Conservation (phyloP, 352 stramenopile genomes). For the Thraustotheca clavata region DNA sequence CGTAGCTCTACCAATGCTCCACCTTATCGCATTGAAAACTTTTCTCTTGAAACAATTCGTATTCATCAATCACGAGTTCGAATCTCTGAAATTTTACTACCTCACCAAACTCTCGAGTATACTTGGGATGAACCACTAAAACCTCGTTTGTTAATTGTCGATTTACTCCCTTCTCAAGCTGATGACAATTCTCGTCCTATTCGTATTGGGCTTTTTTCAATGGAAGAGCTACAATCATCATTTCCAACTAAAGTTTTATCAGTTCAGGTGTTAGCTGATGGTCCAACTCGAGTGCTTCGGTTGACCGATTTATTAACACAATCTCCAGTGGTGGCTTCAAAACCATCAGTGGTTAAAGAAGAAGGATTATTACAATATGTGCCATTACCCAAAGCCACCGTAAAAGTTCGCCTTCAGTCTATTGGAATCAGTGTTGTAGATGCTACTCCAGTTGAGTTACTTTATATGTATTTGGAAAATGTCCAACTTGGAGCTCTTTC, state of each 20-base stretch:
- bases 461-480: slow-evolving; percentile 59
- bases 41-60: slow-evolving; percentile 80
- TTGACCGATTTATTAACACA: slow-evolving; percentile 57
- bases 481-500: not conserved
- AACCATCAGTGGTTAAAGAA: too few species aligned
- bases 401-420: slow-evolving; percentile 49
- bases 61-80: slow-evolving; percentile 76
- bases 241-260: slow-evolving; percentile 54
- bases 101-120: slow-evolving; percentile 81
- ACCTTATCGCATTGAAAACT: slow-evolving; percentile 84
- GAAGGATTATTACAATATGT: slow-evolving; percentile 39
- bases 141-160: slow-evolving; percentile 67
- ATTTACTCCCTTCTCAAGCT: slow-evolving; percentile 81
- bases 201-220: slow-evolving; percentile 67
- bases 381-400: slow-evolving; percentile 37
- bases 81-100: slow-evolving; percentile 75
- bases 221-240: slow-evolving; percentile 66
- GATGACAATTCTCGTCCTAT: slow-evolving; percentile 80
- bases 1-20: slow-evolving; percentile 40
- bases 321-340: not conserved
- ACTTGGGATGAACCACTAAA: slow-evolving; percentile 83
- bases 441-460: slow-evolving; percentile 54
- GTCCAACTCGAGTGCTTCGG: slow-evolving; percentile 78
- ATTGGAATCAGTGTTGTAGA: slow-evolving; percentile 75
- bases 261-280: slow-evolving; percentile 77